Base-by-base conservation (phyloP, 345 rosid genomes). In the Eucalyptus tenuipes region DNA sequence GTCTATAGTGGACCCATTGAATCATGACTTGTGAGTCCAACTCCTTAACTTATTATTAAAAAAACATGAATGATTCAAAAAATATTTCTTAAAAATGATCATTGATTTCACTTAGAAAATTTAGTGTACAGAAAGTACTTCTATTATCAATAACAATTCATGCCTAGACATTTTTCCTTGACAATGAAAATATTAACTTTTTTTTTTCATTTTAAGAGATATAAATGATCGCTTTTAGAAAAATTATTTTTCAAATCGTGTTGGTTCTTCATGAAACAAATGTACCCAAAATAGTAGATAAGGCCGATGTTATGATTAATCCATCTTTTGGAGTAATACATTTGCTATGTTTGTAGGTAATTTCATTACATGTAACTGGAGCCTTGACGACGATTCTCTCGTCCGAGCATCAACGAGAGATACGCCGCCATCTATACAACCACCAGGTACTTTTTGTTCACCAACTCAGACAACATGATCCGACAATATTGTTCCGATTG, bases 391-490 rank as follows among this genome's bases (percentile, higher is more conserved):
- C 88, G 45, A 87, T 91, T n/a, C 85, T 96, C 82, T 40, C 89
- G 3, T 1, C 61, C 3, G 86, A 93, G 27, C 96, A 95, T 89
- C 94, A 88, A 79, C 82, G 40, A 7, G 96, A 95, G 88, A 94
- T 96, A 25, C 85, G 93, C 1, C 94, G 97, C 18, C 94, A 95
- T 88, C 87, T 95, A 2, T 94, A 93, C 82, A 96, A 96, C 55
- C 99, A 96, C 66, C 99, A 96, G 96, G 98, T 95, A 59, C 82
- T 11, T 52, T 17, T 61, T 1, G 33, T 12, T 15, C 47, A 13
- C 45, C 37, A 87, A 31, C 50, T 40, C 55, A 24, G 47, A 75
- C 57, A 10, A 10, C 27, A 37, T 2, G 82, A 75, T 40, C 47
- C 42, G 55, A 22, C 22, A 20, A 57, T 3, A 29, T 25, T 18